A percentile compares a stretch with the other conserved stretches of the same genome.
Evolutionary conservation across 2,329 filamentous ascomycete species (phyloP).

Genomic region (Thielaviopsis populi): DNA sequence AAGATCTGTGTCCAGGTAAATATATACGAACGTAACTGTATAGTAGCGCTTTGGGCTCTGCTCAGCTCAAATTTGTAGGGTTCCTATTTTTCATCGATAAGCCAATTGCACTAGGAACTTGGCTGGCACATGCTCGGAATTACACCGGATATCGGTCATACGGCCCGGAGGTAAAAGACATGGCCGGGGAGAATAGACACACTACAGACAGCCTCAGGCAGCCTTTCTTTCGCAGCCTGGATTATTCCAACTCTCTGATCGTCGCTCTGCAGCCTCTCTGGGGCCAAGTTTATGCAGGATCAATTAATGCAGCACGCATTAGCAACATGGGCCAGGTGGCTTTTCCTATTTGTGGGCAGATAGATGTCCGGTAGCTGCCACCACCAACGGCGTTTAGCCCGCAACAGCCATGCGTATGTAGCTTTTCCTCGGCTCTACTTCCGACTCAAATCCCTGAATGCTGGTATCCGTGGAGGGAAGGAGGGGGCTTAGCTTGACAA

Average conservation of each 20-base stretch:
- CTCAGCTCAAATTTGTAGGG: no score
- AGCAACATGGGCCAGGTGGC: not conserved
- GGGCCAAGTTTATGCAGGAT: not conserved
- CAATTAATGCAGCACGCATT: not conserved
- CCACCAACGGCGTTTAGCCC: not conserved
- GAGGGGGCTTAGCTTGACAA: not conserved
- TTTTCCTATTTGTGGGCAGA: not conserved
- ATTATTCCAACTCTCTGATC: no score
- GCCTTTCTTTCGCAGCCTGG: not conserved
- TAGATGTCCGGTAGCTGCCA: not conserved
- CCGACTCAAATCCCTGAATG: not conserved
- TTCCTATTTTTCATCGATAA: no score
- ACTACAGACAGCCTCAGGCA: not conserved
- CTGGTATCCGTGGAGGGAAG: not conserved
- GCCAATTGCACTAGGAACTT: no score
- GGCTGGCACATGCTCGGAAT: not conserved
- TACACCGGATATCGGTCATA: no score
- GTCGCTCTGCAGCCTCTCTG: not conserved
- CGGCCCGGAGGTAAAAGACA: no score
- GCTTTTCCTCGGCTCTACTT: slow-evolving; percentile 2
- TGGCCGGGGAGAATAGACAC: no score
- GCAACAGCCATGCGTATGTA: not conserved
- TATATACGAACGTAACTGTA: no score
- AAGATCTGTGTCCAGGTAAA: no score
- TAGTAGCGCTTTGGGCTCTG: no score